phyloP scores from a whole-genome alignment of 1,284 basidiomycete genomes.

The Ceratobasidium sp. region DNA sequence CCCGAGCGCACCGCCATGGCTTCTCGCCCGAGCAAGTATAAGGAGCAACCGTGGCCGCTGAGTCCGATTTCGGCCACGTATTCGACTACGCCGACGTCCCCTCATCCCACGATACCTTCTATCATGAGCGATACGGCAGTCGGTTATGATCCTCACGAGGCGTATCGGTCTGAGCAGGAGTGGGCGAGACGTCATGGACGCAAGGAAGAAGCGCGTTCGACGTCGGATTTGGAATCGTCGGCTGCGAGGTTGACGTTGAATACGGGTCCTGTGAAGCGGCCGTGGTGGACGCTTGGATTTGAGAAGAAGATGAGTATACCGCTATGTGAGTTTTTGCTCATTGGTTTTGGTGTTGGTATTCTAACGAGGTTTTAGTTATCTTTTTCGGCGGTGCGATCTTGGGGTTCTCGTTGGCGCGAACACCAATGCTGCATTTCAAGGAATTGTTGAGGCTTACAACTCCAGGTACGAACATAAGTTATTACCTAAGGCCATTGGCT shows the following conservation, averaged over 20 bases:
- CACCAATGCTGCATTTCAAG: slow-evolving; percentile 33
- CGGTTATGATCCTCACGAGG: slow-evolving; percentile 12
- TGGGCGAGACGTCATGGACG: slow-evolving; percentile 3
- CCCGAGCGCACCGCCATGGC: neutral
- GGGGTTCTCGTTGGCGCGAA: slow-evolving; percentile 38
- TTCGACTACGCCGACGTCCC: neutral
- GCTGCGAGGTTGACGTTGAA: neutral
- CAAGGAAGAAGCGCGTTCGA: neutral
- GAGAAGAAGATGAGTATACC: slow-evolving; percentile 33
- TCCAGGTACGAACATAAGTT: slow-evolving; percentile 22
- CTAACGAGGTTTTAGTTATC: slow-evolving; percentile 23
- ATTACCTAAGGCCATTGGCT: neutral
- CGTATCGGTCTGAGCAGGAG: slow-evolving; percentile 2
- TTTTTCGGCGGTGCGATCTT: slow-evolving; percentile 41
- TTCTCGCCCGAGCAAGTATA: slow-evolving; percentile 2
- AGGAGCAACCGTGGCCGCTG: slow-evolving; percentile 25
- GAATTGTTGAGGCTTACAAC: slow-evolving; percentile 33
- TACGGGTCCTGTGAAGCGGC: neutral
- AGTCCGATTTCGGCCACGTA: slow-evolving; percentile 21
- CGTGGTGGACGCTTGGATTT: slow-evolving; percentile 41
- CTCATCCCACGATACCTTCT: neutral
- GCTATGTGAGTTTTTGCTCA: slow-evolving; percentile 29
- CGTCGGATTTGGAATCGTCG: neutral
- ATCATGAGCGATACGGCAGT: neutral
- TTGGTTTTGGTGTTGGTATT: too few relatives aligned